Base-by-base conservation (phyloP, 352 stramenopile species). In the Saprolegnia parasitica region DNA sequence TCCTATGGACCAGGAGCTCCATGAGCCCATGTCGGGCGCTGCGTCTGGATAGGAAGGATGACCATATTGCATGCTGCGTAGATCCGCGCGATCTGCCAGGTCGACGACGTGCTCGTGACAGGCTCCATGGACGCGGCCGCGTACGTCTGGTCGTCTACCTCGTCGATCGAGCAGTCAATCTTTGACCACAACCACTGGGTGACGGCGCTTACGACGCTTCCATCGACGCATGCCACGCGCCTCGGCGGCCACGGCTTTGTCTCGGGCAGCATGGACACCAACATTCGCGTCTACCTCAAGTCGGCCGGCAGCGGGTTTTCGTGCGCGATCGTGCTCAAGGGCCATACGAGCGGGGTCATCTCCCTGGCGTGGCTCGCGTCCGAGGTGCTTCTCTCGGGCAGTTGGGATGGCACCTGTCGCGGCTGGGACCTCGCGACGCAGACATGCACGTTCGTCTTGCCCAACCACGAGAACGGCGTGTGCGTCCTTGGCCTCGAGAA, bases 171-270 rank as follows among this genome's bases (percentile, higher is more conserved):
- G 62, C 56, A 6, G 24, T 78, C 76, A 23, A 77, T 90, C 46
- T 93, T 83, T 64, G 85, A 82, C 56, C 86, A 95, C 63, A 83
- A 91, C 63, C 86, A 95, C 75, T 95, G 86, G 86, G 78, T 95
- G 29, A 95, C 86, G 21, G 80, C 83, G 50, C 74, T 82, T 24
- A 52, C 83, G 54, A 65, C 72, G 24, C 72, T 93, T 26, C 0
- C 67, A 67, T 10, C 70, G 2, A 26, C 6, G 13, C 56, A 67
- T 55, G 64, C 40, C 5, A 13, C 26, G 18, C 47, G 47, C 20
- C 56, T 76, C 9, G 23, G 79, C n/a, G 46, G 72, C 11, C 81
- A 76, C 6, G 84, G 81, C 37, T 92, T 93, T 71, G 84, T 79
- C 9, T 91, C 84, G 2, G 86, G 86, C 57, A 82, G 75, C 40